A percentile compares a stretch with the other conserved stretches of the same genome.
Evolutionary conservation across 1,284 basidiomycete species (phyloP).

Genomic region (Inonotus hispidus): DNA sequence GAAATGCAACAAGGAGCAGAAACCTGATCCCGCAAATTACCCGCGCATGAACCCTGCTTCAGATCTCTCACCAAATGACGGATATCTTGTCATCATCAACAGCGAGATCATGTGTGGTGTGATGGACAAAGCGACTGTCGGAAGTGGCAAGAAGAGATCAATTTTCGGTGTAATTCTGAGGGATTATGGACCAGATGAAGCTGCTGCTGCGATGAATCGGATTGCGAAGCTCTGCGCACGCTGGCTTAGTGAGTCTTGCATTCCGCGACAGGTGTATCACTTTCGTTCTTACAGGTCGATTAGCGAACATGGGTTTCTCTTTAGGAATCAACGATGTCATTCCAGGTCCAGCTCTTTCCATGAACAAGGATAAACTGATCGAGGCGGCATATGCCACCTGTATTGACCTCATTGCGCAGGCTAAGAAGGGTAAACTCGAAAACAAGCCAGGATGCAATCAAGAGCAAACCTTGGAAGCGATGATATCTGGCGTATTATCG

Average conservation of each 20-base stretch:
- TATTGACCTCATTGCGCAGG: conserved; percentile 80
- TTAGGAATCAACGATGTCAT: conserved; percentile 99
- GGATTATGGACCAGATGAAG: conserved; percentile 95
- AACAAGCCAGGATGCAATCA: conserved; percentile 97
- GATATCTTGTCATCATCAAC: conserved; percentile 96
- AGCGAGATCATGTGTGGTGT: conserved; percentile 99
- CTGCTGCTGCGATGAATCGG: conserved; percentile 93
- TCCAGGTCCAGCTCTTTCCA: conserved; percentile 79
- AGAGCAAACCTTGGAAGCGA: conserved; percentile 94
- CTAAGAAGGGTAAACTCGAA: conserved; percentile 90
- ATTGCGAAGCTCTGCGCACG: conserved; percentile 94
- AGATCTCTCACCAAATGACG: conserved; percentile 96
- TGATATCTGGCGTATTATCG: conserved; percentile 91
- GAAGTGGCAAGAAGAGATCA: conserved; percentile 98
- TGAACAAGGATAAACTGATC: conserved; percentile 84
- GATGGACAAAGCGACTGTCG: conserved; percentile 98
- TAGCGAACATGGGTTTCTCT: conserved; percentile 97
- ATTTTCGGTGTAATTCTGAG: conserved; percentile 98
- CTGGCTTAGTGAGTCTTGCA: conserved; percentile 67
- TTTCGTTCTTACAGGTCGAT: neutral
- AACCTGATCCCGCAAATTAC: conserved; percentile 65
- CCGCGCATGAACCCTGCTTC: conserved; percentile 57
- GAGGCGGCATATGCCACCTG: conserved; percentile 89
- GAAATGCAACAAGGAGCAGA: conserved; percentile 92
- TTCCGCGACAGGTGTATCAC: neutral